These are phyloP conservation scores for Eimeria sp. DNA, from an alignment of 169 alveolate species.

Conservation along the genomic window DNA sequence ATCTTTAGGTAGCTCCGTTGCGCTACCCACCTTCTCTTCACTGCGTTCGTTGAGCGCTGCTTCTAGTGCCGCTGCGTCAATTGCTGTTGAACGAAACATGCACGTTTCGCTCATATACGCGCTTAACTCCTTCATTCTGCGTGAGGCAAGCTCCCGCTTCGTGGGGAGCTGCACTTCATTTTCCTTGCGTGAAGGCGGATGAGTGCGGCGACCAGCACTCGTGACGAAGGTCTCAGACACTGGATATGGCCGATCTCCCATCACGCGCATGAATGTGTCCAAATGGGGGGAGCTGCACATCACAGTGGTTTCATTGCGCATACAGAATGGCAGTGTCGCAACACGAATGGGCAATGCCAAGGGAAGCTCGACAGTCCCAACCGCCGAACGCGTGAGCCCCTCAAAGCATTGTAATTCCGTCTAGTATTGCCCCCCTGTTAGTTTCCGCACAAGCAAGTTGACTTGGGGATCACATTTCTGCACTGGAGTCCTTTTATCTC, in stretches of 20 bases:
- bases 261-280: slow-evolving; percentile 74
- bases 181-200: slow-evolving; percentile 31
- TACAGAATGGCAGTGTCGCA: neutral
- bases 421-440: neutral
- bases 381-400: neutral
- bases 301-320: neutral
- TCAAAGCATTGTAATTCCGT: neutral
- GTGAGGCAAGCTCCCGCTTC: slow-evolving; percentile 34
- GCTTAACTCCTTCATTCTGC: slow-evolving; percentile 32
- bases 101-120: slow-evolving; percentile 54
- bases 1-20: neutral
- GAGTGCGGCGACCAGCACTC: slow-evolving; percentile 73
- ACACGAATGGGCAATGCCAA: neutral
- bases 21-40: slow-evolving; percentile 27
- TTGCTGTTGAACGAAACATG: slow-evolving; percentile 50
- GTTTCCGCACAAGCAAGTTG: neutral
- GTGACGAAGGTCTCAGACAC: slow-evolving; percentile 68
- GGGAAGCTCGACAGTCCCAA: neutral
- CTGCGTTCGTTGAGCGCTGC: slow-evolving; percentile 62
- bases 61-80: slow-evolving; percentile 55
- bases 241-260: slow-evolving; percentile 74
- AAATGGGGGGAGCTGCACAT: slow-evolving; percentile 70
- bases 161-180: neutral
- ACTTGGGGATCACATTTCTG: neutral
- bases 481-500: neutral